Evolutionary conservation across 495 filamentous ascomycete genomes (phyloP).

Genomic region (Lophiotrema nucula): DNA sequence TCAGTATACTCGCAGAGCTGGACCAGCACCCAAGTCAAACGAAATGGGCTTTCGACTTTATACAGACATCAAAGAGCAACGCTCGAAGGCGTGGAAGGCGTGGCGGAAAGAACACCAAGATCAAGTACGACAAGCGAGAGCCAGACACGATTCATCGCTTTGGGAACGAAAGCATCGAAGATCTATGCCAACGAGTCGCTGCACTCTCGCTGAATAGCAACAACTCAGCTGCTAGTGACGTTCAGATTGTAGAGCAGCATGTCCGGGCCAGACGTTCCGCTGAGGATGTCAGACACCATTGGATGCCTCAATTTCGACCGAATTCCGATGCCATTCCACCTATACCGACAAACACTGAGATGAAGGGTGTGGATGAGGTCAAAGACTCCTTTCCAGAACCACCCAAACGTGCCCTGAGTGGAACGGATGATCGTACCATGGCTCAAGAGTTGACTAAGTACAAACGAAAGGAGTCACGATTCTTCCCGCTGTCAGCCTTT

Average conservation of each 20-base stretch:
- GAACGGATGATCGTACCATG: background rate
- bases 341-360: too few relatives aligned
- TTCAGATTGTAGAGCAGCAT: too few relatives aligned
- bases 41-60: slow-evolving; percentile 27
- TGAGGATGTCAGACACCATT: slow-evolving; percentile 12
- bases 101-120: slow-evolving; percentile 6
- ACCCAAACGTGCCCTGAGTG: slow-evolving; percentile 4
- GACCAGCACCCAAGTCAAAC: slow-evolving; percentile 15
- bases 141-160: too few relatives aligned
- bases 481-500: slow-evolving; percentile 29
- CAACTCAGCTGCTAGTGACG: too few relatives aligned
- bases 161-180: too few relatives aligned
- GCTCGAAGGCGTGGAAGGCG: slow-evolving; percentile 27
- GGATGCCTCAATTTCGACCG: slow-evolving; percentile 15
- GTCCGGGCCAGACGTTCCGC: background rate
- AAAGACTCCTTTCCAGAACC: background rate
- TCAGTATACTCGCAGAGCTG: slow-evolving; percentile 26
- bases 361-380: background rate
- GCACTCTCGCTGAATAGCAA: too few relatives aligned
- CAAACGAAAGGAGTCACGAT: slow-evolving; percentile 35
- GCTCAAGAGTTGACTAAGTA: slow-evolving; percentile 4
- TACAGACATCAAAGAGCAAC: slow-evolving; percentile 4
- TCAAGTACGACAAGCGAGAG: background rate
- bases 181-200: too few relatives aligned
- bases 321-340: too few relatives aligned